Conservation (phyloP, 2,329 filamentous ascomycete species). For the Verticillium nonalfalfae region DNA sequence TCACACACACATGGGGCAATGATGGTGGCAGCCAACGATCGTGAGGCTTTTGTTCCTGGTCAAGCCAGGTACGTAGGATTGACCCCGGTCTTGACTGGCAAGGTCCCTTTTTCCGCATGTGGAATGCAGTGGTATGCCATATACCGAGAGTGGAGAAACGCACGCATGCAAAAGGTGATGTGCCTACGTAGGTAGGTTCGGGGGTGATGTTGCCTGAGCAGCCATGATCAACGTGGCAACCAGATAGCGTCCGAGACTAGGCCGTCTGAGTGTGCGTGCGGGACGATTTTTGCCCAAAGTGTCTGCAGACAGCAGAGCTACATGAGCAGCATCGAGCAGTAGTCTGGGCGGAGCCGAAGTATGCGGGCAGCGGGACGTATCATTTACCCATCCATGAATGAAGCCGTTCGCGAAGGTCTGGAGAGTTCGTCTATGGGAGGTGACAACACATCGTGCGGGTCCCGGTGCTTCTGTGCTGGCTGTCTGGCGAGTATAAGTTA, state of each 20-base stretch:
- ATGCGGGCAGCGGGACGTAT: not conserved
- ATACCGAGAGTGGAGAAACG: slow-evolving; percentile 1
- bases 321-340: not conserved
- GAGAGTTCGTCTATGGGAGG: slow-evolving; percentile 1
- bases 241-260: slow-evolving; percentile 13
- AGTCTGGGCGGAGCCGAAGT: not conserved
- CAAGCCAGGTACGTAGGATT: not conserved
- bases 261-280: not conserved
- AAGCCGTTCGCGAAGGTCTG: not conserved
- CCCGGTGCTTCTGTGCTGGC: slow-evolving; percentile 2
- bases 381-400: not conserved
- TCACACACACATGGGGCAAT: not conserved
- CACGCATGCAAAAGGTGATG: not conserved
- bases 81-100: not conserved
- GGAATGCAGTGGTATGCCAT: not conserved
- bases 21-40: not conserved
- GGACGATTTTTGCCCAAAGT: slow-evolving; percentile 2
- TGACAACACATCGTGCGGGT: slow-evolving; percentile 13
- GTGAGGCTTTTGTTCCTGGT: slow-evolving; percentile 2
- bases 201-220: slow-evolving; percentile 13
- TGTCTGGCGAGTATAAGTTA: slow-evolving; percentile 31
- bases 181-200: slow-evolving; percentile 2
- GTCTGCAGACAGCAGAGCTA: slow-evolving; percentile 3
- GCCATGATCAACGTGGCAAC: slow-evolving; percentile 26
- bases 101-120: not conserved